These are phyloP conservation scores for Naganishia antarctica DNA, from an alignment of 768 basidiomycete genomes.

Conservation along the genomic window DNA sequence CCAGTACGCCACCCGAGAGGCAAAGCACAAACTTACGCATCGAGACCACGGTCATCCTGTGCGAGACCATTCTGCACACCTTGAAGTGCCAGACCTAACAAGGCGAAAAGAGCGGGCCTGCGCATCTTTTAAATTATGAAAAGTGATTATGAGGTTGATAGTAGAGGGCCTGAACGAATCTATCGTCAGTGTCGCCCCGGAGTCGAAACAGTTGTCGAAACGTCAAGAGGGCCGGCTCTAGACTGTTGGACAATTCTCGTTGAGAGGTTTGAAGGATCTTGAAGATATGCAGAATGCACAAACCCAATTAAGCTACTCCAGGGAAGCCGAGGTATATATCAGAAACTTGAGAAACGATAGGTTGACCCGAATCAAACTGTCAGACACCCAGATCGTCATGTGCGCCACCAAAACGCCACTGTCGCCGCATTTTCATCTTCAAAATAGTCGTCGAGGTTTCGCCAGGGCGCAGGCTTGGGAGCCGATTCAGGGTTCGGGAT, in stretches of 20 bases:
- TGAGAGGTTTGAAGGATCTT: too few species aligned
- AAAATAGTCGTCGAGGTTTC: too few species aligned
- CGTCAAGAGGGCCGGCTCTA: constrained; percentile 13
- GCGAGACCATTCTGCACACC: not conserved
- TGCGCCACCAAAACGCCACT: not conserved
- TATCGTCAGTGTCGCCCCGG: constrained; percentile 8
- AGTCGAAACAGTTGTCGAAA: not conserved
- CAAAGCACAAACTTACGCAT: constrained; percentile 1
- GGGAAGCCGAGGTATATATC: constrained; percentile 4
- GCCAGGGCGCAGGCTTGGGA: too few species aligned
- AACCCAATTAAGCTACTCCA: too few species aligned
- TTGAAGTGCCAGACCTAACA: constrained; percentile 8
- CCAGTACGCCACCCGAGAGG: too few species aligned
- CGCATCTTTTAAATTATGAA: constrained; percentile 1
- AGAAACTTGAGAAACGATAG: not conserved
- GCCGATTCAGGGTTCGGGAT: not conserved
- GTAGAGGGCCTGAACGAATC: constrained; percentile 7
- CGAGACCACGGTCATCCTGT: constrained; percentile 12
- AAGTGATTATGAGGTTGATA: not conserved
- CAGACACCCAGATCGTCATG: not conserved
- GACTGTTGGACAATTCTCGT: not conserved
- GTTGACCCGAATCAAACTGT: not conserved
- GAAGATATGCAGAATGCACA: too few species aligned
- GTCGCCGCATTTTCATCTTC: too few species aligned
- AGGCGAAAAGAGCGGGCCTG: constrained; percentile 12